Percentiles rank a stretch among this genome's conserved stretches.
These are phyloP conservation scores for Fusarium proliferatum DNA, from an alignment of 2,329 filamentous ascomycete genomes.

Conservation along the genomic window DNA sequence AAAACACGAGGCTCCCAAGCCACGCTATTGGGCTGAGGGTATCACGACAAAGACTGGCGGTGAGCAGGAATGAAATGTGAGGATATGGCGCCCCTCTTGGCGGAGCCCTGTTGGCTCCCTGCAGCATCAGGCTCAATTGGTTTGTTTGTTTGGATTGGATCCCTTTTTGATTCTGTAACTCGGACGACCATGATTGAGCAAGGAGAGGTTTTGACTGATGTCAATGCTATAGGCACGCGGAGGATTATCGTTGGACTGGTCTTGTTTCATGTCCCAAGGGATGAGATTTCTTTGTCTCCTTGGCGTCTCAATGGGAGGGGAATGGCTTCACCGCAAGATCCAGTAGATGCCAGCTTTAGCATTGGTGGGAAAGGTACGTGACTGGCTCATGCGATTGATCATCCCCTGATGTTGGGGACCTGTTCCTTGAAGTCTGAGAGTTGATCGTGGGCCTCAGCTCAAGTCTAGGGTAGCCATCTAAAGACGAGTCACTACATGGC, in stretches of 20 bases:
- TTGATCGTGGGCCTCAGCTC: neutral
- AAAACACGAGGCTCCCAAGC: slow-evolving; percentile 25
- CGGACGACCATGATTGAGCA: slow-evolving; percentile 23
- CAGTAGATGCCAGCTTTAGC: neutral
- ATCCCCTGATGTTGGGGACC: neutral
- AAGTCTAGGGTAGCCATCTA: slow-evolving; percentile 23
- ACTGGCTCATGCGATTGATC: neutral
- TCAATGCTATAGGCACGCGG: slow-evolving; percentile 18
- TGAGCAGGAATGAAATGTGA: slow-evolving; percentile 23
- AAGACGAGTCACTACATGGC: slow-evolving; percentile 1
- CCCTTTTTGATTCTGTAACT: slow-evolving; percentile 30
- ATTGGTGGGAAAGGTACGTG: neutral
- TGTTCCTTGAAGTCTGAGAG: neutral
- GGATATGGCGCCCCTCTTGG: slow-evolving; percentile 10
- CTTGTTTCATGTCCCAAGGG: slow-evolving; percentile 28
- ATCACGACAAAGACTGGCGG: slow-evolving; percentile 39
- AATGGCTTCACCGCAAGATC: neutral
- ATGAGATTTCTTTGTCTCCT: slow-evolving; percentile 12
- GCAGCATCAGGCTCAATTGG: slow-evolving; percentile 29
- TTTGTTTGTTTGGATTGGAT: slow-evolving; percentile 36
- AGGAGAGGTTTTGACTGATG: neutral
- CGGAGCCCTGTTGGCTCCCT: slow-evolving; percentile 23
- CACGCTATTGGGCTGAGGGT: slow-evolving; percentile 36
- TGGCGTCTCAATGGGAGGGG: slow-evolving; percentile 34
- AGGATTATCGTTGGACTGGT: slow-evolving; percentile 16